Percentiles rank a stretch among this genome's conserved stretches.
Evolutionary conservation across 352 stramenopile species (phyloP).

Genomic region (Pythium monospermum): DNA sequence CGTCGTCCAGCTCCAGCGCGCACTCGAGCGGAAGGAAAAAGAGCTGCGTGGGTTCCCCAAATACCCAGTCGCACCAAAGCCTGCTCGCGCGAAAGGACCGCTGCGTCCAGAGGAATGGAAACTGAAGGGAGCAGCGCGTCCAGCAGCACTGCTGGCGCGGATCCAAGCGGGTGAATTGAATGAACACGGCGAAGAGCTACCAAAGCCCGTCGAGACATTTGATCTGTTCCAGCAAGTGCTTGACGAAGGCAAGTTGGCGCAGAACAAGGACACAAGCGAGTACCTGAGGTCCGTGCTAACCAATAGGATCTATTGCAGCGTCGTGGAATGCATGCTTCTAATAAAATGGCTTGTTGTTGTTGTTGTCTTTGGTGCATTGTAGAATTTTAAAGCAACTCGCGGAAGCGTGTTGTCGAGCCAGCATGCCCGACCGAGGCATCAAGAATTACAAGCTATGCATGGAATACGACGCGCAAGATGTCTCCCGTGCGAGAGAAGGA

Average conservation of each 20-base stretch:
- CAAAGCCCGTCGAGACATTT: conserved; percentile 68
- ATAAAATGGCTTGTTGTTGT: neutral
- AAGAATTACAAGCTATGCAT: conserved; percentile 82
- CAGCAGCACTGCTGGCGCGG: conserved; percentile 61
- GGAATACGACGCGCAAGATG: conserved; percentile 62
- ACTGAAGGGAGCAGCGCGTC: conserved; percentile 67
- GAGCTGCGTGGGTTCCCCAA: conserved; percentile 57
- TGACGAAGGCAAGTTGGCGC: conserved; percentile 44
- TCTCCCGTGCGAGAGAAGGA: conserved; percentile 55
- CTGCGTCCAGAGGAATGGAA: conserved; percentile 66
- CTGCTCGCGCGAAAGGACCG: conserved; percentile 46
- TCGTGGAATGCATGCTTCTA: neutral
- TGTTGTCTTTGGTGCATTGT: conserved; percentile 7
- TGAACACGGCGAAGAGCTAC: conserved; percentile 66
- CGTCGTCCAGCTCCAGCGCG: conserved; percentile 74
- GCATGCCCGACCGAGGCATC: conserved; percentile 70
- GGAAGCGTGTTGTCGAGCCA: conserved; percentile 61
- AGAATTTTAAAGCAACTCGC: conserved; percentile 71
- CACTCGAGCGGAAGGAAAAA: conserved; percentile 64
- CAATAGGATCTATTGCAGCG: too few relatives aligned
- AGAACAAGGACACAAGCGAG: conserved; percentile 57
- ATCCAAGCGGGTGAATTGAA: conserved; percentile 79
- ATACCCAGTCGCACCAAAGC: conserved; percentile 30
- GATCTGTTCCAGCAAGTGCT: conserved; percentile 62
- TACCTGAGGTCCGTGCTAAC: conserved; percentile 46